Conservation (phyloP, 2,329 filamentous ascomycete genomes). For the Conoideocrella luteorostrata region DNA sequence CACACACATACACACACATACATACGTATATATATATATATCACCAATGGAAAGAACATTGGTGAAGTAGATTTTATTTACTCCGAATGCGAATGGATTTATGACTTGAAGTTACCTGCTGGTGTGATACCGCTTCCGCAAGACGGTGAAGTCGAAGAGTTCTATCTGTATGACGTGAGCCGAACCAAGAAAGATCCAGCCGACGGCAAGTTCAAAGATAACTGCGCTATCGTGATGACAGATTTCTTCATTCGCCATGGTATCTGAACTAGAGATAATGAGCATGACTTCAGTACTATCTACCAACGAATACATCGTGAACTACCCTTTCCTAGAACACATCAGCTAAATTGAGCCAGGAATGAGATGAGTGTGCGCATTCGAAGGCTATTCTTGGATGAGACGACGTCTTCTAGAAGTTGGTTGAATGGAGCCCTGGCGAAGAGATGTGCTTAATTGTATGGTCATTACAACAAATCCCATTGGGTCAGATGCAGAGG, state of each 20-base stretch:
- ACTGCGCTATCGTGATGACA: constrained; percentile 75
- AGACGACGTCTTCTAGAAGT: background rate
- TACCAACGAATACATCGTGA: constrained; percentile 66
- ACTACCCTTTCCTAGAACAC: constrained; percentile 71
- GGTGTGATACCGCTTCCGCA: constrained; percentile 67
- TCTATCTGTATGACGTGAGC: constrained; percentile 70
- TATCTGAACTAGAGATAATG: constrained; percentile 71
- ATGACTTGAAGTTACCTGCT: constrained; percentile 71
- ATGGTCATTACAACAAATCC: no score
- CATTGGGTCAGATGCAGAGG: no score
- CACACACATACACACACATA: no score
- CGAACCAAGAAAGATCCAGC: constrained; percentile 66
- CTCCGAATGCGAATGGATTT: constrained; percentile 87
- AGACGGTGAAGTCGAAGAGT: constrained; percentile 85
- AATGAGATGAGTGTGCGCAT: background rate
- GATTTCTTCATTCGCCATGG: constrained; percentile 89
- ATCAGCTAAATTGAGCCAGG: constrained; percentile 32
- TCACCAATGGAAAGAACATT: constrained; percentile 68
- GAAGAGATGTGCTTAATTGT: no score
- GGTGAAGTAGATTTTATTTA: constrained; percentile 79
- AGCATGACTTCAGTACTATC: constrained; percentile 73
- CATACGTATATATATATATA: constrained; percentile 80
- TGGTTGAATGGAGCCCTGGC: no score
- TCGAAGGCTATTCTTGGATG: background rate
- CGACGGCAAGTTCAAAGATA: constrained; percentile 80